These are phyloP conservation scores for Ocimum tenuiflorum DNA, from an alignment of 257 asterid genomes.

Conservation along the genomic window DNA sequence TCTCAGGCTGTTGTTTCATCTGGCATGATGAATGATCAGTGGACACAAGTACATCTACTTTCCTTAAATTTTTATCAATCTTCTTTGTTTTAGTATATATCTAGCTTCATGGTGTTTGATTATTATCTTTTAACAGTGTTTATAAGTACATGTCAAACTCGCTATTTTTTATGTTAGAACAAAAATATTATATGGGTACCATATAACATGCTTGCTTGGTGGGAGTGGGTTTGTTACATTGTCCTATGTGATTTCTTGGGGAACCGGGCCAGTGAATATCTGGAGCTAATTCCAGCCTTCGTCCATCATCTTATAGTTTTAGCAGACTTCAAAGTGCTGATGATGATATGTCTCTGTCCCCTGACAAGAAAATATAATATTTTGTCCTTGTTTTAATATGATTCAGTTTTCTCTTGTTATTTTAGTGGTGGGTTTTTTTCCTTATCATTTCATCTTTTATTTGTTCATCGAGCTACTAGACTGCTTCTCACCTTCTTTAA, in stretches of 20 bases:
- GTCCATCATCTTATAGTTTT: not conserved
- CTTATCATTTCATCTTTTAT: not conserved
- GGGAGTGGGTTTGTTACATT: not conserved
- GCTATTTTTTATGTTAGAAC: not conserved
- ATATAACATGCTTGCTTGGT: not conserved
- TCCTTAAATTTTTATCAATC: constrained; percentile 6
- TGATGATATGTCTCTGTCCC: not conserved
- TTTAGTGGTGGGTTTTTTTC: not conserved
- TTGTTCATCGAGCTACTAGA: not conserved
- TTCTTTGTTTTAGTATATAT: not conserved
- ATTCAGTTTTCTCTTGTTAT: not conserved
- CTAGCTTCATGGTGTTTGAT: not conserved
- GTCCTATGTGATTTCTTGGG: not conserved
- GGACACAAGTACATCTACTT: constrained; percentile 56
- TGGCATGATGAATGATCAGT: constrained; percentile 67
- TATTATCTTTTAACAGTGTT: not conserved
- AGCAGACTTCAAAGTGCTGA: not conserved
- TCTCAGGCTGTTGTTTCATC: constrained; percentile 45
- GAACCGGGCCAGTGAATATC: not conserved
- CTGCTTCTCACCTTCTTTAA: not conserved
- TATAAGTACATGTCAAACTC: not conserved
- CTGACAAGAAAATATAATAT: not conserved
- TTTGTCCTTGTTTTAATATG: not conserved
- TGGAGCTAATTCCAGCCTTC: not conserved
- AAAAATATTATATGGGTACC: not conserved